Base-by-base conservation (phyloP, 768 basidiomycete genomes). In the Floccularia luteovirens region DNA sequence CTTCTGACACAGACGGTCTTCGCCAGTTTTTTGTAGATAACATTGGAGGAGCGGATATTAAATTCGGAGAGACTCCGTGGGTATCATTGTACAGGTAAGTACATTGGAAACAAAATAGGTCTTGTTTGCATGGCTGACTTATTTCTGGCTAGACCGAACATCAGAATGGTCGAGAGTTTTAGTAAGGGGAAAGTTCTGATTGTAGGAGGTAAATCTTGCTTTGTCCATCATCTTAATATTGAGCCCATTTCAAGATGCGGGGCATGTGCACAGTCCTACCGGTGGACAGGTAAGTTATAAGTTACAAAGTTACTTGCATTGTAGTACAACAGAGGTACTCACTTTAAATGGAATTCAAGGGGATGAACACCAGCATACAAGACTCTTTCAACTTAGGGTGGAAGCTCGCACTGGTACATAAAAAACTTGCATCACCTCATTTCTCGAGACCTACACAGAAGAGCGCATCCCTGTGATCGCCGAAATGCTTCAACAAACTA, bases 381-480 rank as follows among this genome's bases (percentile, higher is more conserved):
- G 53, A 58, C 41, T 43, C 52, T 5, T 48, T 53, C 45, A 67
- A 66, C 39, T 48, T 66, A 0, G 57, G 51, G 7, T 62, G 61
- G 61, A 60, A 63, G 47, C 38, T 64, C 6, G 49, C 58, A 21
- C 46, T 60, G 7, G 57, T 60, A 12, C 37, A 44, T 16, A 55
- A 53, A 40, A 48, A 49, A 4, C 43, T 48, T 21, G 49, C 56
- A 4, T 36, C 38, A n/a, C 45, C 41, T 43, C 48, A 21, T 58
- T 57, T 28, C 59, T 59, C 27, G 45, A 52, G 27, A 56, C 51
- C 0, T 64, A 55, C 48, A 50, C 42, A 17, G 43, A 54, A 13
- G 64, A 64, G 37, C 58, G 62, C 7, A 35, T 60, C 12, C 61
- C 62, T 13, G 52, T 69, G 17, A 59, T 65, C 28, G 53, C 57